phyloP scores from a whole-genome alignment of 2,329 filamentous ascomycete genomes.

The Neonectria magnoliae region DNA sequence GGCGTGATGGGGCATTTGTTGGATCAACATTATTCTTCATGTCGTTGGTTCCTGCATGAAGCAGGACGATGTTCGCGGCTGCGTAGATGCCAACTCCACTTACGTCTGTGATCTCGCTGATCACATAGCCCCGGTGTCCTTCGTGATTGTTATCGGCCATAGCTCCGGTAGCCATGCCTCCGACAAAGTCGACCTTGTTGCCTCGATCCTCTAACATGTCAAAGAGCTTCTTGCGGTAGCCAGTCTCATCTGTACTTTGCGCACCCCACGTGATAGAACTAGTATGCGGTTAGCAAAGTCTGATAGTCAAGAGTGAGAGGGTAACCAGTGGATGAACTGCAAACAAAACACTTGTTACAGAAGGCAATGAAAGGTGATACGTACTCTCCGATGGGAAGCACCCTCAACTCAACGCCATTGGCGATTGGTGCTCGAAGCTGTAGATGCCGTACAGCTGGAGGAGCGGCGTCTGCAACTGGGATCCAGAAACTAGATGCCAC shows the following conservation, averaged over 20 bases:
- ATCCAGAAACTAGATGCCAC: not conserved
- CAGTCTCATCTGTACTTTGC: not conserved
- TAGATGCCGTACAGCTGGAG: not conserved
- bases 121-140: slow-evolving; percentile 25
- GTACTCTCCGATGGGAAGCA: slow-evolving; percentile 16
- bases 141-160: slow-evolving; percentile 34
- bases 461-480: not conserved
- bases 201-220: not conserved
- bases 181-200: not conserved
- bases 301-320: not conserved
- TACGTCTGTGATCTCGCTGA: not conserved
- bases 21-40: not conserved
- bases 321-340: not conserved
- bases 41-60: slow-evolving; percentile 17
- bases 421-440: not conserved
- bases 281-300: not conserved
- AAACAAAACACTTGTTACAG: not conserved
- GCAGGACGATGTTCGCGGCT: slow-evolving; percentile 2
- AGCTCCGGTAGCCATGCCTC: not conserved
- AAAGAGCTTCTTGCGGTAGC: not conserved
- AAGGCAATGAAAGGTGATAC: not conserved
- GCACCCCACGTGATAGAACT: not conserved
- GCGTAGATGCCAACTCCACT: slow-evolving; percentile 1
- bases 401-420: not conserved
- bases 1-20: not conserved